Evolutionary conservation across 352 stramenopile species (phyloP), one percentile per base, ranked within the genome.

Genomic region (Phytopythium delawarense): DNA sequence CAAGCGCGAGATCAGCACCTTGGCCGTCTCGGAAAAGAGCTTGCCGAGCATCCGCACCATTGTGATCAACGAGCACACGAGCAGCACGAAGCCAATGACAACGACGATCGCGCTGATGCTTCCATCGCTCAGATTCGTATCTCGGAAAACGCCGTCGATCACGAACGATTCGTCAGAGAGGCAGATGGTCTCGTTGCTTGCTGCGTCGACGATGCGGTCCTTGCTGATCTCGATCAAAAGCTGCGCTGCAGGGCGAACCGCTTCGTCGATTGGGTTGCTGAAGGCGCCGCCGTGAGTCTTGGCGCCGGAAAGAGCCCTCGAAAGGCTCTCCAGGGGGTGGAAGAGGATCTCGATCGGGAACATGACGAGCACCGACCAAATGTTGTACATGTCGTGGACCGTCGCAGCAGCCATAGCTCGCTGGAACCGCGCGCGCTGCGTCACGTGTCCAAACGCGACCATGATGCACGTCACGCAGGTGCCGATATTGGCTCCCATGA

Each of bases 401-500:
- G 73, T 83, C 11, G 78, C 78, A 20, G 75, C 78, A 0, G 73
- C 78, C 75, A 89, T 82, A 1, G 77, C 81, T 28, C 79, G 74
- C 64, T 92, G 75, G 65, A 93, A 84, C 35, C 85, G 68, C n/a
- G 61, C 73, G 28, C 70, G 70, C 65, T 96, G 76, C 59, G 75
- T 78, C 55, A 97, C 87, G 45, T 96, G 88, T 30, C 81, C 89
- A 63, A 97, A 92, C 21, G 89, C 81, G 39, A 98, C 88, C 69
- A 97, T 97, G 52, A 91, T 96, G 62, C 89, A 96, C 42, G 88
- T 97, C 32, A 97, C 87, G 44, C 84, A 89, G 4, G 86, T 94
- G 50, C 91, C 92, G 56, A 92, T 88, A 72, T 98, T 98, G 48
- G 91, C 88, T n/a, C 91, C 91, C 85, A 98, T 97, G 62, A 98